A percentile compares a stretch with the other conserved stretches of the same genome.
These are phyloP conservation scores for Geosmithia flava DNA, from an alignment of 2,329 filamentous ascomycete genomes.

Conservation along the genomic window DNA sequence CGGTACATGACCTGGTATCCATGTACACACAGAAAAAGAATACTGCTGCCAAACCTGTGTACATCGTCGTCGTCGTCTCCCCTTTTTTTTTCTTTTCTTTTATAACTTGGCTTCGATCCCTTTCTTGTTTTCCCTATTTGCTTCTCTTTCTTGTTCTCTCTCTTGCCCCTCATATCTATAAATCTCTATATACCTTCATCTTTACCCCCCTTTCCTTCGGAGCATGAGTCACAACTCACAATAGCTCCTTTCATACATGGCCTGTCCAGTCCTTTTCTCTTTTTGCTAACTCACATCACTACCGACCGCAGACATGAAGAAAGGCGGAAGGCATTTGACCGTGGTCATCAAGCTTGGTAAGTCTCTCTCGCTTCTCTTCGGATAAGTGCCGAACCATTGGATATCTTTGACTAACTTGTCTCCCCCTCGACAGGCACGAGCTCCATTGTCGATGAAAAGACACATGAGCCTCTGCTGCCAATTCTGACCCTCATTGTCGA, in stretches of 20 bases:
- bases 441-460: conserved; percentile 96
- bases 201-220: no score
- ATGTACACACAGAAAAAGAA: no score
- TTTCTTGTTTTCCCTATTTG: no score
- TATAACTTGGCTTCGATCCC: background rate
- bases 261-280: background rate
- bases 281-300: conserved; percentile 3
- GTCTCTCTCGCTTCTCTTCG: conserved; percentile 8
- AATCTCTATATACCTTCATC: no score
- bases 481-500: conserved; percentile 89
- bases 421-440: conserved; percentile 61
- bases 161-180: no score
- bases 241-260: no score
- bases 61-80: background rate
- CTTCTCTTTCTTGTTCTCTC: background rate
- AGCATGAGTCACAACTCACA: background rate
- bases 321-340: conserved; percentile 28
- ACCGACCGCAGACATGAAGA: conserved; percentile 47
- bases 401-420: conserved; percentile 1
- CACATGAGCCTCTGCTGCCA: conserved; percentile 83
- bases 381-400: background rate
- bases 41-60: background rate
- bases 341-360: conserved; percentile 71
- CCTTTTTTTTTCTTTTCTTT: background rate
- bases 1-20: background rate